phyloP scores from a whole-genome alignment of 2,329 filamentous ascomycete species.

The Ophiobolus disseminans region DNA sequence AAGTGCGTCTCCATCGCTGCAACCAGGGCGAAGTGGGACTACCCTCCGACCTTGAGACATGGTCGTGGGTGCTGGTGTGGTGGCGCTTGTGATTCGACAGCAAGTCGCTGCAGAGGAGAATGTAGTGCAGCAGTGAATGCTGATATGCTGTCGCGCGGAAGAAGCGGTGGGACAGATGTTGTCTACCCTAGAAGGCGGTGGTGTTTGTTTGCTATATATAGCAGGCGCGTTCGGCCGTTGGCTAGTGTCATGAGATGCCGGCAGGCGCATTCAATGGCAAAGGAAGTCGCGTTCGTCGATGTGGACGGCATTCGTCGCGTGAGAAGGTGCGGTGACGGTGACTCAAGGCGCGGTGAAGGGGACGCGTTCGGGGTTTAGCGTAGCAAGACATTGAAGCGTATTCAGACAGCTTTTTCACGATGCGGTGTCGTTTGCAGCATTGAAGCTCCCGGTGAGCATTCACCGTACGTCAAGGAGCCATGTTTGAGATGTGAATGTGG shows the following conservation, averaged over 20 bases:
- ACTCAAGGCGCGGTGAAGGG: constrained; percentile 10
- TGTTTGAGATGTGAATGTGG: neutral
- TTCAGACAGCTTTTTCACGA: neutral
- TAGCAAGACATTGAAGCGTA: constrained; percentile 7
- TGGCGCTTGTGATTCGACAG: too few species aligned
- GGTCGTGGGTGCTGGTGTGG: neutral
- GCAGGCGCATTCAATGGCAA: constrained; percentile 2
- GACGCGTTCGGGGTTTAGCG: constrained; percentile 12
- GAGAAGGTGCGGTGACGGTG: constrained; percentile 3
- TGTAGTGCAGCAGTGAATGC: too few species aligned
- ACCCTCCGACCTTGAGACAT: constrained; percentile 18
- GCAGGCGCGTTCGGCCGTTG: neutral
- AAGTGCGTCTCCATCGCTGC: constrained; percentile 45
- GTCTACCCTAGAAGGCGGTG: too few species aligned
- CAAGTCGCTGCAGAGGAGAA: too few species aligned
- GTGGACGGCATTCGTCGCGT: constrained; percentile 5
- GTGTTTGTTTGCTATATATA: too few species aligned
- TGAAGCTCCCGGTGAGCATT: neutral
- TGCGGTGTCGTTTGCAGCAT: neutral
- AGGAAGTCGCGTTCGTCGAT: constrained; percentile 13
- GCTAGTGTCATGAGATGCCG: constrained; percentile 1
- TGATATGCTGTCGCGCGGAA: too few species aligned
- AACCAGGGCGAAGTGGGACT: constrained; percentile 32
- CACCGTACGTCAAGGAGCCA: neutral
- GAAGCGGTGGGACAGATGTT: too few species aligned